Conservation (phyloP, 371 early-diverging fungal genomes). For the Dinochytrium kinnereticum region DNA sequence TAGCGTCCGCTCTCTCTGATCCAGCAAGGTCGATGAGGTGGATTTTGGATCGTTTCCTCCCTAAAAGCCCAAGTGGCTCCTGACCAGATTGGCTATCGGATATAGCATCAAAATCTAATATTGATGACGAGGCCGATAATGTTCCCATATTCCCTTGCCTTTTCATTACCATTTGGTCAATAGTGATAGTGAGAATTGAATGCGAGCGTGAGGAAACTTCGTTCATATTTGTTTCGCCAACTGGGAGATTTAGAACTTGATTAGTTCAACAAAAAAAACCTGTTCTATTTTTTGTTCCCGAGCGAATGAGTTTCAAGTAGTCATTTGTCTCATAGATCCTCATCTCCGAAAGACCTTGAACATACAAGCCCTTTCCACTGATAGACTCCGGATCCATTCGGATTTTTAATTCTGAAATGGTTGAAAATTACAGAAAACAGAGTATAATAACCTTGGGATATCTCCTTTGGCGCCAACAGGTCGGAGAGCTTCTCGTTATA, state of each 20-base stretch:
- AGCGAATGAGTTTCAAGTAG: conserved; percentile 36
- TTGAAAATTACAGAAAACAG: background rate
- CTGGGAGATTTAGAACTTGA: conserved; percentile 31
- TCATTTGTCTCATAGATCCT: conserved; percentile 30
- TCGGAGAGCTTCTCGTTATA: conserved; percentile 58
- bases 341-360: conserved; percentile 44
- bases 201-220: conserved; percentile 92
- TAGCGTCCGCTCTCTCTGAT: conserved; percentile 64
- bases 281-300: conserved; percentile 44
- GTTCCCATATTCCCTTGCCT: conserved; percentile 45
- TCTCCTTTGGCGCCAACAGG: conserved; percentile 46
- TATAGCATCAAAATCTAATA: conserved; percentile 51
- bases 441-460: conserved; percentile 39
- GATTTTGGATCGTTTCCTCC: conserved; percentile 42
- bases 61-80: background rate
- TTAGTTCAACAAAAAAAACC: conserved; percentile 7
- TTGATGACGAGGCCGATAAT: conserved; percentile 50
- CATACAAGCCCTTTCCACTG: conserved; percentile 42
- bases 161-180: conserved; percentile 62
- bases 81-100: conserved; percentile 34
- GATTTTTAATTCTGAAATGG: conserved; percentile 32
- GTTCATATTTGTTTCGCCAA: conserved; percentile 97
- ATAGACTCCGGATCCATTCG: conserved; percentile 45
- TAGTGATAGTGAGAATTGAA: conserved; percentile 87
- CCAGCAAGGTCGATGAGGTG: conserved; percentile 63